phyloP scores from a whole-genome alignment of 352 stramenopile species.

The Globisporangium abappressorium region DNA sequence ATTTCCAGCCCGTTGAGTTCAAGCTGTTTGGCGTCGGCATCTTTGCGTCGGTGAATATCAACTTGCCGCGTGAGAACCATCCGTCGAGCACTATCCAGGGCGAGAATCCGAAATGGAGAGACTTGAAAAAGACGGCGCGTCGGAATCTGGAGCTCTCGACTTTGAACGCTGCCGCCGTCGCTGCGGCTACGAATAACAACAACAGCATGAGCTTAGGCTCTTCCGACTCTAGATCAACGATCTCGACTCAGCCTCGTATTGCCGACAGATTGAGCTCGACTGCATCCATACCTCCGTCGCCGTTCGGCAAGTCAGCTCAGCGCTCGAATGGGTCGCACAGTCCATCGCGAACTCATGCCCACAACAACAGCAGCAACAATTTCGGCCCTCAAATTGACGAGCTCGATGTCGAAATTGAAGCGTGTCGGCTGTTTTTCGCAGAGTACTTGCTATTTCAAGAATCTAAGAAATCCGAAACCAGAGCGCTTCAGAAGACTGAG shows the following conservation, averaged over 20 bases:
- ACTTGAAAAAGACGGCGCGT: slow-evolving; percentile 61
- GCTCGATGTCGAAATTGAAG: slow-evolving; percentile 79
- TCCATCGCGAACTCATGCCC: slow-evolving; percentile 17
- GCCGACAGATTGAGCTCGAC: slow-evolving; percentile 35
- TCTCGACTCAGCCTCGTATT: slow-evolving; percentile 34
- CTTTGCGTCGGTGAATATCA: slow-evolving; percentile 88
- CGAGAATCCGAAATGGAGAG: slow-evolving; percentile 66
- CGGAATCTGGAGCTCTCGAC: slow-evolving; percentile 36
- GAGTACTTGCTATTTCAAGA: slow-evolving; percentile 72
- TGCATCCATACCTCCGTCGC: slow-evolving; percentile 24
- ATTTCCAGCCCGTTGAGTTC: slow-evolving; percentile 93
- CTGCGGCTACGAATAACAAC: slow-evolving; percentile 19
- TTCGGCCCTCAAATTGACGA: slow-evolving; percentile 40
- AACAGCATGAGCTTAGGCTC: slow-evolving; percentile 5
- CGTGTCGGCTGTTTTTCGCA: slow-evolving; percentile 85
- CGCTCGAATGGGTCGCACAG: slow-evolving; percentile 21
- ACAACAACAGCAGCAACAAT: slow-evolving; percentile 13
- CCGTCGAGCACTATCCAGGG: slow-evolving; percentile 46
- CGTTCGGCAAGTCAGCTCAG: slow-evolving; percentile 16
- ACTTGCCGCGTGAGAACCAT: slow-evolving; percentile 83
- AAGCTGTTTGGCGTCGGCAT: slow-evolving; percentile 87
- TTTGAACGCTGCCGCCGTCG: slow-evolving; percentile 23
- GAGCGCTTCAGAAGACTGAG: background rate
- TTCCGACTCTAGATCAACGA: slow-evolving; percentile 56
- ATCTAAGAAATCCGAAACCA: slow-evolving; percentile 24